Conservation (phyloP, 352 stramenopile species). For the Globisporangium mamillatum region DNA sequence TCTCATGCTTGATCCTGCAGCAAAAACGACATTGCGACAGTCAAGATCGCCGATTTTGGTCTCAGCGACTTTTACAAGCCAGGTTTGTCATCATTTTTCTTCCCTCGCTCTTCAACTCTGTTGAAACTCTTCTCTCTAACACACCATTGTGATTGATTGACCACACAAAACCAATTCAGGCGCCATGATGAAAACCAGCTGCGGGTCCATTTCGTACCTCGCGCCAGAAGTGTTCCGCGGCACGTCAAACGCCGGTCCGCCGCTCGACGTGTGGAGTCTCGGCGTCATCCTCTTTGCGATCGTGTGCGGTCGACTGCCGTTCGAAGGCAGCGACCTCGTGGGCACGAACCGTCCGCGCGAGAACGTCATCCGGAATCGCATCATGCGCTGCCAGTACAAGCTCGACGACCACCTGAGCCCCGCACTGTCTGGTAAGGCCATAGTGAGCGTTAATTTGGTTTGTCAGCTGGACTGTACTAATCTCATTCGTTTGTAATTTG, state of each 20-base stretch:
- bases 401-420: constrained; percentile 69
- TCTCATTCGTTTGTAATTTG: neutral
- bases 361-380: constrained; percentile 82
- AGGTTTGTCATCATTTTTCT: no score
- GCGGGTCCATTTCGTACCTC: constrained; percentile 85
- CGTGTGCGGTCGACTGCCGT: constrained; percentile 77
- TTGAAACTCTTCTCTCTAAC: no score
- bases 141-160: constrained; percentile 39
- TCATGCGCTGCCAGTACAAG: constrained; percentile 86
- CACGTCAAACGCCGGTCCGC: constrained; percentile 79
- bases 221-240: constrained; percentile 84
- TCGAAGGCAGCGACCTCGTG: constrained; percentile 77
- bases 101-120: no score
- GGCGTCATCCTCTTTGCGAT: constrained; percentile 87
- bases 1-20: constrained; percentile 21
- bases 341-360: constrained; percentile 73
- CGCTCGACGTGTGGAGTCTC: constrained; percentile 90
- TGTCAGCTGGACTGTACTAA: no score
- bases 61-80: no score
- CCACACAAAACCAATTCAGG: constrained; percentile 14
- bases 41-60: no score
- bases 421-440: constrained; percentile 38
- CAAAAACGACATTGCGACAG: constrained; percentile 46
- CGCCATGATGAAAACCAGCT: constrained; percentile 87
- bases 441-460: no score